Percentiles rank a stretch among this genome's conserved stretches.
These are phyloP conservation scores for Verticillium dahliae DNA, from an alignment of 2,329 filamentous ascomycete species.

Conservation along the genomic window DNA sequence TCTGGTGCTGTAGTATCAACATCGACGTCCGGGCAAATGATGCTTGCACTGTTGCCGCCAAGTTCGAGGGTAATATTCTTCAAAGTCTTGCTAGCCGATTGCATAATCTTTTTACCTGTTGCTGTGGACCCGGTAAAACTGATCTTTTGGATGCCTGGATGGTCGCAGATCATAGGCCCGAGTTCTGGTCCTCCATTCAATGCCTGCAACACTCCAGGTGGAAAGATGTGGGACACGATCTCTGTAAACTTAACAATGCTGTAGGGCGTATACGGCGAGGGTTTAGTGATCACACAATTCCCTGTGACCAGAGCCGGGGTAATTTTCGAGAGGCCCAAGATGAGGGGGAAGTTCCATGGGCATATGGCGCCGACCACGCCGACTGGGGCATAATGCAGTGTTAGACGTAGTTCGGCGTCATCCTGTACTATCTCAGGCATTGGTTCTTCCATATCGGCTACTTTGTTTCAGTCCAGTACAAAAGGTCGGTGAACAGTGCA, in stretches of 20 bases:
- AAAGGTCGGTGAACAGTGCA: background rate
- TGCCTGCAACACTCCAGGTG: conserved; percentile 49
- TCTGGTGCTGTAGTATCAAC: conserved; percentile 25
- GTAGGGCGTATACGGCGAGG: conserved; percentile 50
- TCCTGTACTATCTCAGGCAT: background rate
- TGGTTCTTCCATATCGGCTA: background rate
- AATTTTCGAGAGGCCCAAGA: conserved; percentile 46
- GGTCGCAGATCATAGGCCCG: conserved; percentile 46
- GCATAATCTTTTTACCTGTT: conserved; percentile 43
- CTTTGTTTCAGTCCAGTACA: background rate
- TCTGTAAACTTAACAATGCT: conserved; percentile 44
- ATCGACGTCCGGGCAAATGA: conserved; percentile 52
- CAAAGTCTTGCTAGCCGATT: conserved; percentile 39
- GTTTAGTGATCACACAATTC: conserved; percentile 49
- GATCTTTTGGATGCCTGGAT: conserved; percentile 49
- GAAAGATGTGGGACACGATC: conserved; percentile 39
- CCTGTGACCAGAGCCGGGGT: conserved; percentile 50
- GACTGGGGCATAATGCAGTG: conserved; percentile 14
- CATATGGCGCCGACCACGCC: conserved; percentile 38
- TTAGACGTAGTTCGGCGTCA: background rate
- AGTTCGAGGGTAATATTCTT: conserved; percentile 50
- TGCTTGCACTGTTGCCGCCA: conserved; percentile 54
- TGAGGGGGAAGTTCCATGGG: conserved; percentile 53
- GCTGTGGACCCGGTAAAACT: conserved; percentile 50
- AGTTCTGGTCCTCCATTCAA: conserved; percentile 48